phyloP scores from a whole-genome alignment of 257 asterid species.

The Rauvolfia tetraphylla region DNA sequence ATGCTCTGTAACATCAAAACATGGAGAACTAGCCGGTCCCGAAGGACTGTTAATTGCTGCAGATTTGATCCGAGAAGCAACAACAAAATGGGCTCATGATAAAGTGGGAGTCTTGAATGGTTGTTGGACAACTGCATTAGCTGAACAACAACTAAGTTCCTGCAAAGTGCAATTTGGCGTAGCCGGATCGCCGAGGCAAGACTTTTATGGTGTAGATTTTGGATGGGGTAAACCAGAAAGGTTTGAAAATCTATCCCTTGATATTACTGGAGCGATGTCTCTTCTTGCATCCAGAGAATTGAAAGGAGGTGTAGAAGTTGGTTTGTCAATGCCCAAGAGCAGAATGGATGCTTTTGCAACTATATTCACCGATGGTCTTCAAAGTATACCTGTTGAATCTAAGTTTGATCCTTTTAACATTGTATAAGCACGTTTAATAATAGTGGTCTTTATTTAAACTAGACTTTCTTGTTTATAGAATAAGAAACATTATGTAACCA shows the following conservation, averaged over 20 bases:
- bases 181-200: conserved; percentile 21
- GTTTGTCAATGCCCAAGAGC: conserved; percentile 23
- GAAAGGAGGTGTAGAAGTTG: conserved; percentile 45
- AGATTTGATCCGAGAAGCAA: conserved; percentile 16
- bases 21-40: conserved; percentile 1
- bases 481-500: too few species aligned
- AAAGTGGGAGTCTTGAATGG: conserved; percentile 7
- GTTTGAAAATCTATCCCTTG: conserved; percentile 30
- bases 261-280: conserved; percentile 31
- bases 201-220: conserved; percentile 12
- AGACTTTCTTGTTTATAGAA: too few species aligned
- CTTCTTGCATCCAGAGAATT: conserved; percentile 26
- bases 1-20: neutral
- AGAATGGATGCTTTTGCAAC: conserved; percentile 26
- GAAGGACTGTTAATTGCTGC: conserved; percentile 22
- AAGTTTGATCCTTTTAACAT: too few species aligned
- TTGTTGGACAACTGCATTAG: conserved; percentile 8
- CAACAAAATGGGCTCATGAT: conserved; percentile 2
- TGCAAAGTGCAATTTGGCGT: neutral
- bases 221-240: conserved; percentile 33
- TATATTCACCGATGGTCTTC: conserved; percentile 13
- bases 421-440: too few species aligned
- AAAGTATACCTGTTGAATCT: too few species aligned
- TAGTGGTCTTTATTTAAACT: too few species aligned
- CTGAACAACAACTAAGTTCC: too few species aligned